These are phyloP conservation scores for Porcisia deanei DNA, from an alignment of 208 protist genomes.

Conservation along the genomic window DNA sequence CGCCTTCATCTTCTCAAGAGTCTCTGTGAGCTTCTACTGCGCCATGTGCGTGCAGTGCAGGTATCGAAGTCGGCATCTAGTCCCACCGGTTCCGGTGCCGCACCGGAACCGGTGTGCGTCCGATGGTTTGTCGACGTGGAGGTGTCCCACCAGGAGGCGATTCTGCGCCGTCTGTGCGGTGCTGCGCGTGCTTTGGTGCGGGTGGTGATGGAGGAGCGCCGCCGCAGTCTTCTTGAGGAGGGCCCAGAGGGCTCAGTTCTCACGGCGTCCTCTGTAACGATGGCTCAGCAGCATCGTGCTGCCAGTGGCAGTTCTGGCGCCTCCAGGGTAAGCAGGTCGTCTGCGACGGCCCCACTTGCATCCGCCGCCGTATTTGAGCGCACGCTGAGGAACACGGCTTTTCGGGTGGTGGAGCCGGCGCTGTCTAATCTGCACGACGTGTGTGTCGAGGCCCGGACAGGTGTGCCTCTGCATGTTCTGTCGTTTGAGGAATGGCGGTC, in stretches of 20 bases:
- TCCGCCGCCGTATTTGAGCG: conserved; percentile 16
- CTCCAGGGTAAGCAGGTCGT: neutral
- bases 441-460: conserved; percentile 4
- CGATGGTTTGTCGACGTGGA: conserved; percentile 54
- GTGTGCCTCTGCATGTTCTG: conserved; percentile 19
- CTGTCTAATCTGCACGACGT: conserved; percentile 59
- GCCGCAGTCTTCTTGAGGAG: conserved; percentile 52
- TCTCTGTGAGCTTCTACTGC: conserved; percentile 59
- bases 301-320: neutral
- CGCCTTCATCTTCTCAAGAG: conserved; percentile 76
- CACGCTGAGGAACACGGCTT: conserved; percentile 69
- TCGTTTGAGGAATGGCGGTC: conserved; percentile 17
- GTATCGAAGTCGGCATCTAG: conserved; percentile 4
- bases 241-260: conserved; percentile 72
- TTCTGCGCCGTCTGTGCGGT: conserved; percentile 54
- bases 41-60: conserved; percentile 28
- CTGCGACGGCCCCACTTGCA: neutral
- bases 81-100: neutral
- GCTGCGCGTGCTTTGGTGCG: conserved; percentile 66
- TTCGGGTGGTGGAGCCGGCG: conserved; percentile 76
- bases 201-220: conserved; percentile 80
- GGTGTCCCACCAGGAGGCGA: conserved; percentile 39
- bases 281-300: conserved; percentile 4
- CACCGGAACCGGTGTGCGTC: neutral
- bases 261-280: conserved; percentile 42